Conservation (phyloP, 768 basidiomycete genomes). For the Leucosporidium creatinivorum region DNA sequence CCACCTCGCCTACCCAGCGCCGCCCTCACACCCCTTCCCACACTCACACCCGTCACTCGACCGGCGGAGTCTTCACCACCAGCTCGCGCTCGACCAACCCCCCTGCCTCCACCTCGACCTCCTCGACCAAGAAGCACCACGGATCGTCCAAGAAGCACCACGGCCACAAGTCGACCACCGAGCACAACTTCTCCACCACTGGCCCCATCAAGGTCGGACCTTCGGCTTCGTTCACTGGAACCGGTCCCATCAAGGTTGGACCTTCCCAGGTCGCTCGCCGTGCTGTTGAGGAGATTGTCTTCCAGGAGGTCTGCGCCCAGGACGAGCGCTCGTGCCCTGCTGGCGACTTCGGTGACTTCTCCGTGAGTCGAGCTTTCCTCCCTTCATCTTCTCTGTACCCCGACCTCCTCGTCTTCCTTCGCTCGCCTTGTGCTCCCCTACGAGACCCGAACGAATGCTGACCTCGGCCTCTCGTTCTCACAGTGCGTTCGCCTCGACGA, state of each 20-base stretch:
- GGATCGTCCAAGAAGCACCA: slow-evolving; percentile 1
- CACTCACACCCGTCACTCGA: background rate
- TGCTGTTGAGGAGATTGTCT: slow-evolving; percentile 27
- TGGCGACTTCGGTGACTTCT: slow-evolving; percentile 17
- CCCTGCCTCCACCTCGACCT: background rate
- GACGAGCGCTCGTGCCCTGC: slow-evolving; percentile 29
- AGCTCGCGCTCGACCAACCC: background rate
- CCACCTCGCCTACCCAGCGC: background rate
- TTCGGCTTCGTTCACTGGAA: slow-evolving; percentile 1
- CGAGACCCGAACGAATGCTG: too few species aligned
- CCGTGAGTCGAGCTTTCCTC: slow-evolving; percentile 1
- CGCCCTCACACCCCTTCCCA: background rate
- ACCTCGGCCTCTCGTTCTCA: background rate
- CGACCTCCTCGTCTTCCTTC: too few species aligned
- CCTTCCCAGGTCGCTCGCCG: slow-evolving; percentile 8
- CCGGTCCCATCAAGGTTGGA: slow-evolving; percentile 16
- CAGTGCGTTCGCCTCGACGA: slow-evolving; percentile 33
- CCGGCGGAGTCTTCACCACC: background rate
- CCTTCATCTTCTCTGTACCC: too few species aligned
- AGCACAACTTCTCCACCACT: too few species aligned
- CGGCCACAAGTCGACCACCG: background rate
- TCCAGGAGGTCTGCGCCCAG: slow-evolving; percentile 26
- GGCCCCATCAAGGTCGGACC: background rate
- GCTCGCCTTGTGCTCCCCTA: too few species aligned
- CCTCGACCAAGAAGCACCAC: background rate